Evolutionary conservation across 2,329 filamentous ascomycete species (phyloP).

Genomic region (Neobulgaria alba): DNA sequence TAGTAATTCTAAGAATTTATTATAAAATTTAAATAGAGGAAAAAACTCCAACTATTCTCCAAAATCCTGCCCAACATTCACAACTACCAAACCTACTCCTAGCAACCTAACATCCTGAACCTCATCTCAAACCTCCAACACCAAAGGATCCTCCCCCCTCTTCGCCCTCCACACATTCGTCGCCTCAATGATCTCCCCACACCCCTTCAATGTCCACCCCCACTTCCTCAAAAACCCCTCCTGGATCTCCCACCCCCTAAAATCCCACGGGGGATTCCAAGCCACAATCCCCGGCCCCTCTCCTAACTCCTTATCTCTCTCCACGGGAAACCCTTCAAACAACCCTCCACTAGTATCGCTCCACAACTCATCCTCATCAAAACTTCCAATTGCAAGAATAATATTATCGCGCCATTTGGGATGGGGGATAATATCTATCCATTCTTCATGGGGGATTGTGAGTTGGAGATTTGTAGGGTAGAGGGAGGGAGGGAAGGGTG

Average conservation of each 20-base stretch:
- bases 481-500: slow-evolving; percentile 9
- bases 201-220: slow-evolving; percentile 12
- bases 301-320: neutral
- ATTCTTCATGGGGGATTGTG: slow-evolving; percentile 8
- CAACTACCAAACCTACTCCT: no score
- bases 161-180: slow-evolving; percentile 14
- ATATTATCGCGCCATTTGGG: slow-evolving; percentile 14
- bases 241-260: slow-evolving; percentile 14
- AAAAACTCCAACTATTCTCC: no score
- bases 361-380: slow-evolving; percentile 13
- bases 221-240: slow-evolving; percentile 14
- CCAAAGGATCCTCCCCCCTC: slow-evolving; percentile 13
- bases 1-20: no score
- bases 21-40: no score
- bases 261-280: slow-evolving; percentile 14
- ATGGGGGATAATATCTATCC: slow-evolving; percentile 12
- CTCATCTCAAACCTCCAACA: no score
- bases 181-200: slow-evolving; percentile 12
- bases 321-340: slow-evolving; percentile 7
- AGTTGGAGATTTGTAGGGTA: slow-evolving; percentile 10
- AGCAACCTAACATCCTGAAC: no score
- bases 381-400: slow-evolving; percentile 7
- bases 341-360: slow-evolving; percentile 14
- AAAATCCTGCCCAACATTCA: no score
- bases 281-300: slow-evolving; percentile 12